Conservation (phyloP, 2,329 filamentous ascomycete genomes). For the Akanthomyces muscarius region DNA sequence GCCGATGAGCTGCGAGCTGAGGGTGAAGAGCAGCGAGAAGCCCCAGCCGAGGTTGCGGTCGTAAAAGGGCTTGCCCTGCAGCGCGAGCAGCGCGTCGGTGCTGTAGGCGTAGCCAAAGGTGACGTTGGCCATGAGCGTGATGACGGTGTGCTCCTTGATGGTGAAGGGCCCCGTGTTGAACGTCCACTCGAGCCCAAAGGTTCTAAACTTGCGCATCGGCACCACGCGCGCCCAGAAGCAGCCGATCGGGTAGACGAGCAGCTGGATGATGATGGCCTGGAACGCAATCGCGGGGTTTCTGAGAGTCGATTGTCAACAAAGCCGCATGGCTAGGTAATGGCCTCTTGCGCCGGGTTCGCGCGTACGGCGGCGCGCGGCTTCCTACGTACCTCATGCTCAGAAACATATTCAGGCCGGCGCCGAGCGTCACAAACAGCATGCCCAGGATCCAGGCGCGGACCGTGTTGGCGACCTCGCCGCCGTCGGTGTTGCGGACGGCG, state of each 20-base stretch:
- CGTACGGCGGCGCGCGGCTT: no score
- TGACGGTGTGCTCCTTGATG: constrained; percentile 51
- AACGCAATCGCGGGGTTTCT: constrained; percentile 37
- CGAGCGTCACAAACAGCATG: constrained; percentile 42
- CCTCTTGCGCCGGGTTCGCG: no score
- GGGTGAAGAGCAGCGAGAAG: constrained; percentile 53
- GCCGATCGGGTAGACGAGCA: constrained; percentile 42
- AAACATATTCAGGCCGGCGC: constrained; percentile 44
- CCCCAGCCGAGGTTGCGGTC: constrained; percentile 47
- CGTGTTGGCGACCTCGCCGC: constrained; percentile 31
- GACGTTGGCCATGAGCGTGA: constrained; percentile 53
- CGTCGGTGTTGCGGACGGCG: constrained; percentile 40
- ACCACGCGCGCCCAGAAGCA: constrained; percentile 39
- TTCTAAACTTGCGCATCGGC: constrained; percentile 38
- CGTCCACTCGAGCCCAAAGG: constrained; percentile 40
- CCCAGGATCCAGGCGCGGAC: constrained; percentile 44
- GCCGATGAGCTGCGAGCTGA: constrained; percentile 57
- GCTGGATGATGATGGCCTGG: constrained; percentile 35
- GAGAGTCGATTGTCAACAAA: not conserved
- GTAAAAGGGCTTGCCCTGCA: constrained; percentile 42
- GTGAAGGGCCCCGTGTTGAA: constrained; percentile 48
- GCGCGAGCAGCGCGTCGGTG: constrained; percentile 40
- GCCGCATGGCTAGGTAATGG: no score
- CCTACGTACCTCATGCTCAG: constrained; percentile 37
- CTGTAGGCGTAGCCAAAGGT: constrained; percentile 43